Evolutionary conservation across 78 protist genomes (phyloP), one percentile per base, ranked within the genome.

Genomic region (Tieghemostelium lacteum): DNA sequence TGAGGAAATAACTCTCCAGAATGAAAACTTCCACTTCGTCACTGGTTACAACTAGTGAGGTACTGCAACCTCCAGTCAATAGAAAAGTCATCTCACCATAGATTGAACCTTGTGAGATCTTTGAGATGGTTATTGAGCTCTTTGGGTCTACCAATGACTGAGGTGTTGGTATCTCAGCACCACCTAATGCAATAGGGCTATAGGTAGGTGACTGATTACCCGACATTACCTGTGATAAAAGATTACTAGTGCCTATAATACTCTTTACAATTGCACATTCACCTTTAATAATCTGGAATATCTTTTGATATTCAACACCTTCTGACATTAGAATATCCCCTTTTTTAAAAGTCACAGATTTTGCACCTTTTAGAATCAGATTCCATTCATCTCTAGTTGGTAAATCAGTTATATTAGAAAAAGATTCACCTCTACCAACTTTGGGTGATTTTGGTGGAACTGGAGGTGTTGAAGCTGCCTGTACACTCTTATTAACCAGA

Each of bases 31-130:
- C 95, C 1, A 85, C 75, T 31, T 54, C 73, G 22, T 92, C 95
- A 73, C 86, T 73, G 2, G 67, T 69, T 3, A 77, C 95, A 16
- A 92, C 71, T 16, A 92, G 57, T 17, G 95, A 71, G 5, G 87
- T 77, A 22, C 85, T 28, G 5, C 87, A 67, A 20, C 91, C 87
- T 34, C 92, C 92, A 17, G 70, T 60, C 19, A 75, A 19, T 5
- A 92, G 49, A 29, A 92, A 92, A 26, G 65, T 64, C 76, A 92
- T 83, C 37, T 92, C 95, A 24, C 95, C 95, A 73, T 78, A 92
- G 22, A 92, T 69, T 33, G 78, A 58, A 10, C 91, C 91, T 20
- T 22, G 16, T 16, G 91, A 28, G 19, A 83, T 22, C 26, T 69
- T 66, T 28, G 91, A 61, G 16, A 83, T 42, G 22, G 45, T 5